Evolutionary conservation across 2,329 filamentous ascomycete genomes (phyloP), one percentile per base, ranked within the genome.

Genomic region (Thelonectria discophora): DNA sequence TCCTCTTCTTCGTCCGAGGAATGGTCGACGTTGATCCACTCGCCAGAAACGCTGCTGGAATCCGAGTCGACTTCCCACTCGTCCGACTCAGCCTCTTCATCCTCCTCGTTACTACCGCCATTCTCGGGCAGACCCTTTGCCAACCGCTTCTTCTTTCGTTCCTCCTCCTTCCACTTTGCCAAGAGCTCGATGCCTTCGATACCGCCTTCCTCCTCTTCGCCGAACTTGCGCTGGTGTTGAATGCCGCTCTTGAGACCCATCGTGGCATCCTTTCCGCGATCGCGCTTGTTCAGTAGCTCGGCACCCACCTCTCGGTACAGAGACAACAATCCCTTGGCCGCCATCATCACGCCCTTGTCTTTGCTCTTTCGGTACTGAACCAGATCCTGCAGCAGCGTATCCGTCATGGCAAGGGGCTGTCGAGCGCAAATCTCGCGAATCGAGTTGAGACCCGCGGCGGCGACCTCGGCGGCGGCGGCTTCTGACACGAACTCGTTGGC

Each of bases 321-420:
- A 21, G 92, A 93, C 43, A 99, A 82, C 7, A 99, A 82, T 65
- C 95, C 94, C 76, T 95, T 94, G 13, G 94, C 93, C 8, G 95
- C 95, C 95, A 99, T 98, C 86, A 97, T 94, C n/a, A 95, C 92
- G 62, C 94, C 94, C 82, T 98, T 99, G 74, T 99, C 95, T 75
- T 99, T 99, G 74, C 92, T 97, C 82, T 96, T 97, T 63, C 92
- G 88, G 79, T 99, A 98, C 81, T 95, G 91, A 10, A 98, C 93
- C 54, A 99, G 80, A 81, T 99, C 95, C 76, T 99, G 94, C 30
- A 99, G 80, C n/a, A 99, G 80, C 0, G 94, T 97, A 67, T 98
- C 94, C 53, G 88, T 93, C 91, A 99, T 98, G 6, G 94, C 94
- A n/a, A 98, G 81, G 1, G 95, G 94, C 73, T 99, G 95, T 65